Evolutionary conservation across 495 filamentous ascomycete species (phyloP), one percentile per base, ranked within the genome.

Genomic region (Lentithecium fluviatile): DNA sequence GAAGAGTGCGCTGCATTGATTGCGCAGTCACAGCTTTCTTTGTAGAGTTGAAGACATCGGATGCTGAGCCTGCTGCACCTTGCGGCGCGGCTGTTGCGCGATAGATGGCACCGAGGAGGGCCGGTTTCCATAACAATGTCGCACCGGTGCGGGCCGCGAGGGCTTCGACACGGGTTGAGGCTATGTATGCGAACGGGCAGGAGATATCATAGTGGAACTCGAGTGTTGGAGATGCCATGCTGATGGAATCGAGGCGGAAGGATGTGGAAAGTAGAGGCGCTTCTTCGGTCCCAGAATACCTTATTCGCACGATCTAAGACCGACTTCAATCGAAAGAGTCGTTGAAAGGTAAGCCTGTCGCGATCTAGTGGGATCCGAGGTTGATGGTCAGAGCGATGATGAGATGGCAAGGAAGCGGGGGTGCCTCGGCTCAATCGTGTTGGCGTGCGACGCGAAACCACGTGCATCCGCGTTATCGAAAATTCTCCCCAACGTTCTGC

Each of bases 21-120:
- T 37, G 34, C 7, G 60, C 54, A 2, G 60, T 56, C 1, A 67
- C 56, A 7, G 65, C 60, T 56, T 58, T 63, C 43, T 67, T 67
- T 1, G 65, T 60, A 5, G 65, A 55, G 45, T 67, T 67, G 60
- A 64, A 67, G 40, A 67, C 65, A 49, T 67, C 65, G 1, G 65
- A 67, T 4, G 65, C 65, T 15, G 65, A 67, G 29, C 65, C 65
- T 11, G 65, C 59, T 32, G 65, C 60, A 20, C 65, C 65, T 56
- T 67, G 65, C 12, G 65, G 65, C n/a, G 65, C 65, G 50, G 52
- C 42, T 8, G 65, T 67, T 2, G 60, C 54, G 12, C 65, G 65
- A 45, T 67, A 67, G 26, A 67, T 67, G 42, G 65, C 65, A 13
- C 65, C 65, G 7, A 67, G 55, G n/a, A 67, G 65, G 8, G 64